Percentiles rank a stretch among this genome's conserved stretches.
Evolutionary conservation across 352 stramenopile species (phyloP).

Genomic region (Phytopythium litorale): DNA sequence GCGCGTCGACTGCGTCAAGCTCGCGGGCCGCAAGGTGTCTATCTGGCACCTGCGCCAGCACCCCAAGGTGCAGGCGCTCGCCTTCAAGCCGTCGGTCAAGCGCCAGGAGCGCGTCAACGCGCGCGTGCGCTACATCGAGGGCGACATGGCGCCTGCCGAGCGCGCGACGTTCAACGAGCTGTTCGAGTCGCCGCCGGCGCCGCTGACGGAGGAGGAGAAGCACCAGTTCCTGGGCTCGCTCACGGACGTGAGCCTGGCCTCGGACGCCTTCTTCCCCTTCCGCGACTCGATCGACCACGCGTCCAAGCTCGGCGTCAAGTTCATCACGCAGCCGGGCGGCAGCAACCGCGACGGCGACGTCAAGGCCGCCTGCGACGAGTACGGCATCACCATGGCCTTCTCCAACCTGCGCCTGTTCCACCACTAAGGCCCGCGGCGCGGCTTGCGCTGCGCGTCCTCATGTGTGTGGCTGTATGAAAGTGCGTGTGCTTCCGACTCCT

Average conservation of each 20-base stretch:
- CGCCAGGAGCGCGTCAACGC: slow-evolving; percentile 99
- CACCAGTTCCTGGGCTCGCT: slow-evolving; percentile 91
- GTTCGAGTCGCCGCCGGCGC: slow-evolving; percentile 93
- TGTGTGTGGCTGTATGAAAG: not conserved
- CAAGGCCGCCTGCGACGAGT: slow-evolving; percentile 94
- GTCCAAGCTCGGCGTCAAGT: slow-evolving; percentile 94
- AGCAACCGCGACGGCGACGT: slow-evolving; percentile 90
- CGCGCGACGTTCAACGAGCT: slow-evolving; percentile 92
- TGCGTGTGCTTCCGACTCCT: not conserved
- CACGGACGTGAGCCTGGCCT: slow-evolving; percentile 93
- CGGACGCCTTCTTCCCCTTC: slow-evolving; percentile 99
- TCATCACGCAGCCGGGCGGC: slow-evolving; percentile 95
- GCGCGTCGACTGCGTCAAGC: slow-evolving; percentile 99
- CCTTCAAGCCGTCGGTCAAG: slow-evolving; percentile 98
- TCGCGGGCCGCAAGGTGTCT: slow-evolving; percentile 96
- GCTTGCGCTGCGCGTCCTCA: not conserved
- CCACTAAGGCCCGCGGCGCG: slow-evolving; percentile 83
- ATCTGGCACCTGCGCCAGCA: slow-evolving; percentile 99
- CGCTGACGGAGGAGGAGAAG: slow-evolving; percentile 94
- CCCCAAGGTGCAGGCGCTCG: slow-evolving; percentile 92
- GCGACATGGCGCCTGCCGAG: slow-evolving; percentile 97
- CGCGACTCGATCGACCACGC: slow-evolving; percentile 98
- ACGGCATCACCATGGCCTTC: slow-evolving; percentile 99
- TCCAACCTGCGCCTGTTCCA: slow-evolving; percentile 99
- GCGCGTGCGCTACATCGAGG: slow-evolving; percentile 99